Evolutionary conservation across 192 early-diverging fungal genomes (phyloP).

Genomic region (Rhizophagus sp.): DNA sequence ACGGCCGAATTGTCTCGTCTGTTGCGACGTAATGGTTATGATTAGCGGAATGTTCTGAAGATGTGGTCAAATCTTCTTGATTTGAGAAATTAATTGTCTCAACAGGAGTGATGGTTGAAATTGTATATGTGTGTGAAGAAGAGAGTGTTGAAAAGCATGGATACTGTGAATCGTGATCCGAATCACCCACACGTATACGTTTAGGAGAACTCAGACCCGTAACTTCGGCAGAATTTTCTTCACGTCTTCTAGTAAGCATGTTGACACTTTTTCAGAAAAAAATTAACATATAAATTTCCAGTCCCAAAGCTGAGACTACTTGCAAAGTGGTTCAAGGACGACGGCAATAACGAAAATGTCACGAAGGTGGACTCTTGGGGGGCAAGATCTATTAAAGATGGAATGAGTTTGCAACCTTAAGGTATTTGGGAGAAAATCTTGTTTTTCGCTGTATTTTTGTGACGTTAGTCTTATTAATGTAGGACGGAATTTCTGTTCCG

Average conservation of each 20-base stretch:
- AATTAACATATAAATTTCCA: neutral
- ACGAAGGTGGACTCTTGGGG: conserved; percentile 1
- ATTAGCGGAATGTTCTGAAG: neutral
- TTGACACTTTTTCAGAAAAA: neutral
- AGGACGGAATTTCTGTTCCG: neutral
- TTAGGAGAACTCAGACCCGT: conserved; percentile 5
- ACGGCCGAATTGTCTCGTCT: neutral
- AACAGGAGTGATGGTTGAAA: conserved; percentile 21
- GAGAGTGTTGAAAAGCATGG: neutral
- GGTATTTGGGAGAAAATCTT: neutral
- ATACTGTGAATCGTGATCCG: conserved; percentile 20
- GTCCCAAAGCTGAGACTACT: neutral
- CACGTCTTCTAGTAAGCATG: conserved; percentile 28
- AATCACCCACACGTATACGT: conserved; percentile 20
- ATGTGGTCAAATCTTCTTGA: conserved; percentile 10
- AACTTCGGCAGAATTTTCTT: conserved; percentile 16
- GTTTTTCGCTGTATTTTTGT: neutral
- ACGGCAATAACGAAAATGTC: conserved; percentile 11
- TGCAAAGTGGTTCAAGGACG: neutral
- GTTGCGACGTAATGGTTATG: neutral
- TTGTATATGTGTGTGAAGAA: conserved; percentile 17
- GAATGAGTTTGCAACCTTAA: neutral
- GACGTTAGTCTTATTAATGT: neutral
- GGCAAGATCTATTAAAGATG: conserved; percentile 8
- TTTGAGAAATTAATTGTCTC: neutral